Evolutionary conservation across 148 eudicot species (phyloP).

Genomic region (Rhododendron williamsianum): DNA sequence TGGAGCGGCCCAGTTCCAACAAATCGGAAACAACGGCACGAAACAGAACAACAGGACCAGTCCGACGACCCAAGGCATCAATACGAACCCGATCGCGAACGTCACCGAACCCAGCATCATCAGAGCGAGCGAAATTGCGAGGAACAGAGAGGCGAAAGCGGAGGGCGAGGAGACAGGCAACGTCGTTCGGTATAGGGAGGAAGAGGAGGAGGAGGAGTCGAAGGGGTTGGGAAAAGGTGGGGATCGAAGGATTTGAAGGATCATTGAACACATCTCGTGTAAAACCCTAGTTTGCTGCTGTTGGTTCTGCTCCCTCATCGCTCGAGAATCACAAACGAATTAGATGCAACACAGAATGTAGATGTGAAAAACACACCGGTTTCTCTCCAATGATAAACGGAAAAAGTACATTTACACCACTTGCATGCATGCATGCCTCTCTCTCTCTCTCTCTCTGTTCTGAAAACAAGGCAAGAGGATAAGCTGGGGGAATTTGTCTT

Average conservation of each 20-base stretch:
- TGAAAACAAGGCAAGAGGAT: neutral
- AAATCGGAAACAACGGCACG: conserved; percentile 42
- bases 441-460: neutral
- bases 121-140: conserved; percentile 57
- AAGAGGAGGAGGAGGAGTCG: neutral
- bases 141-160: conserved; percentile 45
- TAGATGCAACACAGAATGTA: neutral
- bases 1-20: conserved; percentile 31
- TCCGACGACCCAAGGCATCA: conserved; percentile 64
- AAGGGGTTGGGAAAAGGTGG: conserved; percentile 25
- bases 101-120: conserved; percentile 59
- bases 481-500: neutral
- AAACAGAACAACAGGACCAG: conserved; percentile 44
- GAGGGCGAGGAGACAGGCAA: conserved; percentile 11
- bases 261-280: conserved; percentile 44
- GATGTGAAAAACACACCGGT: neutral
- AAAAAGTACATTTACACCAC: neutral
- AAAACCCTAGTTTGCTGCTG: conserved; percentile 37
- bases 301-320: conserved; percentile 2
- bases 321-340: neutral
- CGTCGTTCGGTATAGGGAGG: neutral
- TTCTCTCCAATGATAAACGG: no score
- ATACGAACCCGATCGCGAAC: conserved; percentile 51
- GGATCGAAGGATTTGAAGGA: conserved; percentile 31
- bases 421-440: neutral